Conservation (phyloP, 139 green algal species). For the Pycnococcus provasolii region DNA sequence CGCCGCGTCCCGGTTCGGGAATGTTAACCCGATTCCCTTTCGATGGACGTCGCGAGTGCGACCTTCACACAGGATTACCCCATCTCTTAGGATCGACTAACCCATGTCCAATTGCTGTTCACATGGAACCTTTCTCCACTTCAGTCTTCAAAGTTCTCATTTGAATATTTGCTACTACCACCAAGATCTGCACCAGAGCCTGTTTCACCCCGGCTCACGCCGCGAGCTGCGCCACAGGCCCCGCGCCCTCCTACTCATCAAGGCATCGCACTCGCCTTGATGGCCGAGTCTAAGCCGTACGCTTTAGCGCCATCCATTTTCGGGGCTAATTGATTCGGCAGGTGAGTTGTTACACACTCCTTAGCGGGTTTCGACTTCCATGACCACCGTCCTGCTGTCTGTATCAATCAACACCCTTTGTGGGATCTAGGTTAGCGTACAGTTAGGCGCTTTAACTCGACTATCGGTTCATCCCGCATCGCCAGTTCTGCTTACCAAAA, state of each 20-base stretch:
- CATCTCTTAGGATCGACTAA: slow-evolving; percentile 88
- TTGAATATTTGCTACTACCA: slow-evolving; percentile 92
- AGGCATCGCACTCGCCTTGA: slow-evolving; percentile 66
- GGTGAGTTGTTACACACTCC: slow-evolving; percentile 96
- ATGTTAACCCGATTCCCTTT: slow-evolving; percentile 91
- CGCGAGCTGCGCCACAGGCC: slow-evolving; percentile 60
- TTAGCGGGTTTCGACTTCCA: slow-evolving; percentile 96
- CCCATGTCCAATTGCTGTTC: slow-evolving; percentile 90
- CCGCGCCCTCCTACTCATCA: slow-evolving; percentile 85
- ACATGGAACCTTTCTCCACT: slow-evolving; percentile 88
- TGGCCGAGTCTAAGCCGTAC: slow-evolving; percentile 75
- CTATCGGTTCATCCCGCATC: slow-evolving; percentile 91
- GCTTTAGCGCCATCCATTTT: slow-evolving; percentile 95
- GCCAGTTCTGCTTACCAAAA: slow-evolving; percentile 95
- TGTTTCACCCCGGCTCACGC: slow-evolving; percentile 74
- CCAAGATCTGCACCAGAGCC: slow-evolving; percentile 83
- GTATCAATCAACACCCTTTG: slow-evolving; percentile 90
- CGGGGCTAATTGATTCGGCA: slow-evolving; percentile 91
- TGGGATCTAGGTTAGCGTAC: slow-evolving; percentile 84
- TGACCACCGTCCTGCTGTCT: slow-evolving; percentile 91
- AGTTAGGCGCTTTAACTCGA: slow-evolving; percentile 78
- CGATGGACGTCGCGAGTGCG: slow-evolving; percentile 59
- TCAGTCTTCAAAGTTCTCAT: slow-evolving; percentile 87
- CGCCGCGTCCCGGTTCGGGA: slow-evolving; percentile 76
- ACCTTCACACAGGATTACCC: slow-evolving; percentile 75